Conservation (phyloP, 2,329 filamentous ascomycete species). For the Colletotrichum sp. region DNA sequence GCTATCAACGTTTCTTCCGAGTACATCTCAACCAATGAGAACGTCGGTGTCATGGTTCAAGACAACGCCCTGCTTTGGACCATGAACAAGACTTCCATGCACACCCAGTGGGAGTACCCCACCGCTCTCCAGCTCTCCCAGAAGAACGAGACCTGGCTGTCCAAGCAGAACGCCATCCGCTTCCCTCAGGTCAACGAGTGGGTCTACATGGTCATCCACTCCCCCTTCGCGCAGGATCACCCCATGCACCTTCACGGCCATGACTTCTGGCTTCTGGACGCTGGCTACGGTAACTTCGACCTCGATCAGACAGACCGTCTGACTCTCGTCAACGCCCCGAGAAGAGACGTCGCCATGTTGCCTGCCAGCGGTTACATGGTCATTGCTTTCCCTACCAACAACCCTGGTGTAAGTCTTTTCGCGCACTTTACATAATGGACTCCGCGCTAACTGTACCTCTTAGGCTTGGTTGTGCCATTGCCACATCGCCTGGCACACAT, state of each 20-base stretch:
- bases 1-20: not conserved
- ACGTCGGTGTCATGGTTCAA: not conserved
- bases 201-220: constrained; percentile 34
- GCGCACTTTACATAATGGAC: not conserved
- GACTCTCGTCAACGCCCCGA: constrained; percentile 46
- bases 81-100: constrained; percentile 32
- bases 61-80: not conserved
- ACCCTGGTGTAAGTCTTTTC: constrained; percentile 41
- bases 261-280: constrained; percentile 31
- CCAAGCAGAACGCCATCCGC: constrained; percentile 30
- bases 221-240: constrained; percentile 27
- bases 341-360: constrained; percentile 56
- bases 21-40: not conserved
- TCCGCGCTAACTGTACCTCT: not conserved
- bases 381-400: constrained; percentile 53
- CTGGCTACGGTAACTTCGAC: constrained; percentile 19
- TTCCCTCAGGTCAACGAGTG: constrained; percentile 28
- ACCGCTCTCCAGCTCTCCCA: constrained; percentile 28
- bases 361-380: constrained; percentile 47
- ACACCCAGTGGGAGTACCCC: constrained; percentile 33
- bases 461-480: constrained; percentile 52
- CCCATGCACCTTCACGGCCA: constrained; percentile 42
- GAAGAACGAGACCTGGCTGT: constrained; percentile 22
- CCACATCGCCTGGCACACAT: constrained; percentile 51
- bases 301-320: constrained; percentile 4